Evolutionary conservation across 805 yeast species (phyloP), one percentile per base, ranked within the genome.

Genomic region (Candida boidinii): DNA sequence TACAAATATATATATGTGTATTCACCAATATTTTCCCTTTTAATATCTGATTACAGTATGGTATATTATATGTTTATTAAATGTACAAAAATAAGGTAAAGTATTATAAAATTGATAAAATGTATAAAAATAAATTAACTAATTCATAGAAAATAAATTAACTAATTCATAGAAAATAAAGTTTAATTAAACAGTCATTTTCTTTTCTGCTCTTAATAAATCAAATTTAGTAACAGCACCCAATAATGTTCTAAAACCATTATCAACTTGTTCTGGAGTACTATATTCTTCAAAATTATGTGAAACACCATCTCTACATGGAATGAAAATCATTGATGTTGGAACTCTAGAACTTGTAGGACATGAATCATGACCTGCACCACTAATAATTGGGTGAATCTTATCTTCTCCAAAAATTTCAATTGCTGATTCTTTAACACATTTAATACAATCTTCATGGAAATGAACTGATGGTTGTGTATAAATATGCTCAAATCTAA

Each of bases 321-420:
- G 87, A 44, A 78, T 73, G 49, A 79, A 79, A 22, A 79, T 71
- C 86, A 79, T 79, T 2, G 84, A 70, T 0, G 87, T 78, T 26
- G 88, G 87, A 26, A 72, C 68, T 29, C 64, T 60, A 5, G 57
- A 44, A 7, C 72, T 63, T 2, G 80, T 73, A 16, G 70, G 64
- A 43, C 84, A 76, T 7, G 83, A 74, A 47, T 79, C 88, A 43
- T 79, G 88, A 9, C 83, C 85, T 5, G 87, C 85, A 19, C 88
- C 86, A 42, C 80, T 71, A 29, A 68, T 65, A 33, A 77, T 74
- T 24, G 59, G 64, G 26, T 63, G 55, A 9, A 61, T 57, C 24
- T 62, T 49, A 2, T 59, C 65, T 17, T 56, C 53, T 2, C 76
- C 76, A 36, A 66, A 70, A 23, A 70, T 47, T 17, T 64, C 71